Percentiles rank a stretch among this genome's conserved stretches.
phyloP scores from a whole-genome alignment of 257 asterid genomes.

The Verbena officinalis region DNA sequence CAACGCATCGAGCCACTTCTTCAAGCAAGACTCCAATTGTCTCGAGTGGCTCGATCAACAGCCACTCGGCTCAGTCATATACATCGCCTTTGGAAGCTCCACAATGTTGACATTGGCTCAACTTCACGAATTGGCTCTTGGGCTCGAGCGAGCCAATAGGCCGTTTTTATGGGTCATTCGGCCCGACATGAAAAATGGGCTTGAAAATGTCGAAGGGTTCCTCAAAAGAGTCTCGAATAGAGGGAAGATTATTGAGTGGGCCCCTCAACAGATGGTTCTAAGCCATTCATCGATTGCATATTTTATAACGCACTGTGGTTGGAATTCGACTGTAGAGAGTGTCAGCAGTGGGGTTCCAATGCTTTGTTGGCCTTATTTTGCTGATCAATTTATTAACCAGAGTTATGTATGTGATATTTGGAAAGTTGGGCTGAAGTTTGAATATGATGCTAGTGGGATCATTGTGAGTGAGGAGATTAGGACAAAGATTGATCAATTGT shows the following conservation, averaged over 20 bases:
- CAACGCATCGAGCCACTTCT: conserved; percentile 32
- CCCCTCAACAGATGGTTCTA: conserved; percentile 58
- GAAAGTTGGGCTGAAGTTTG: conserved; percentile 51
- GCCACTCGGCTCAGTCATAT: conserved; percentile 37
- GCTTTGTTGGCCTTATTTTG: conserved; percentile 60
- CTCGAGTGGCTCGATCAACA: conserved; percentile 47
- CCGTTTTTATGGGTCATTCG: conserved; percentile 65
- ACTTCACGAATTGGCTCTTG: conserved; percentile 38
- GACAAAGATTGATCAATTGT: conserved; percentile 37
- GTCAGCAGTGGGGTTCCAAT: conserved; percentile 54
- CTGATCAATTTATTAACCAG: conserved; percentile 59
- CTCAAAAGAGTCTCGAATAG: conserved; percentile 25
- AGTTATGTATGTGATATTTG: conserved; percentile 65
- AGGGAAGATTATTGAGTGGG: conserved; percentile 50
- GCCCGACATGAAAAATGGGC: conserved; percentile 20
- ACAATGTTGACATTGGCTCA: conserved; percentile 23
- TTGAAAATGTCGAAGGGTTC: conserved; percentile 31
- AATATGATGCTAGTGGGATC: conserved; percentile 26
- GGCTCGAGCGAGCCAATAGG: conserved; percentile 46
- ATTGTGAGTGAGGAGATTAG: conserved; percentile 37
- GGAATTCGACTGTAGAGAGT: conserved; percentile 68
- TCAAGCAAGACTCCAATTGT: conserved; percentile 29
- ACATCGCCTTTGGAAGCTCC: conserved; percentile 44
- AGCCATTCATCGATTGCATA: conserved; percentile 59
- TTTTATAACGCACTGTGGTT: conserved; percentile 76